Percentiles rank a stretch among this genome's conserved stretches.
Evolutionary conservation across 1,284 basidiomycete species (phyloP).

Genomic region (Limonomyces culmigenus): DNA sequence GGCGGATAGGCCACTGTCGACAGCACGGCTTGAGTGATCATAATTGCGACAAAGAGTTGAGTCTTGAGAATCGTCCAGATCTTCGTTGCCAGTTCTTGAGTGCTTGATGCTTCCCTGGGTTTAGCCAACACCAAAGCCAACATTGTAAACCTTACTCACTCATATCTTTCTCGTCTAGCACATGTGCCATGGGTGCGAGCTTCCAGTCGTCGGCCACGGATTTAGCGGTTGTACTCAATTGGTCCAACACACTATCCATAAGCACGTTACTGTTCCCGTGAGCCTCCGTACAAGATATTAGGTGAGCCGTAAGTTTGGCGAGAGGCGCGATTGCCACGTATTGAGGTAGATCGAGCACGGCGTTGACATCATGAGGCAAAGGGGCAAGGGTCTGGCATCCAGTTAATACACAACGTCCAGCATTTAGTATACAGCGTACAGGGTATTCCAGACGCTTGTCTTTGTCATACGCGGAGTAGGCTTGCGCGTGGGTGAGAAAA

Average conservation of each 20-base stretch:
- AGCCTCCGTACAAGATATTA: too few species aligned
- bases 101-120: not conserved
- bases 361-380: not conserved
- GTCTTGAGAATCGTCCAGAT: conserved; percentile 56
- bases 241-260: too few species aligned
- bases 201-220: not conserved
- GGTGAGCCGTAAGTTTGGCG: not conserved
- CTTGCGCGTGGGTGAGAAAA: not conserved
- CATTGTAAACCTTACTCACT: not conserved
- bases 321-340: not conserved
- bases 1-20: conserved; percentile 9
- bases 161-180: not conserved
- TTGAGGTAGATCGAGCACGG: not conserved
- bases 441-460: too few species aligned
- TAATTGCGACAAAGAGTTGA: conserved; percentile 46
- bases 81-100: conserved; percentile 23
- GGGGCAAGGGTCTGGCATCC: not conserved
- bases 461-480: not conserved
- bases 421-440: too few species aligned
- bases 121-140: not conserved
- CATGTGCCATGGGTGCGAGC: not conserved
- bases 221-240: too few species aligned
- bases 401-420: too few species aligned
- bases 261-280: too few species aligned
- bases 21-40: conserved; percentile 49